phyloP scores from a whole-genome alignment of 78 protist genomes.

The Dictyostelium firmibasis region DNA sequence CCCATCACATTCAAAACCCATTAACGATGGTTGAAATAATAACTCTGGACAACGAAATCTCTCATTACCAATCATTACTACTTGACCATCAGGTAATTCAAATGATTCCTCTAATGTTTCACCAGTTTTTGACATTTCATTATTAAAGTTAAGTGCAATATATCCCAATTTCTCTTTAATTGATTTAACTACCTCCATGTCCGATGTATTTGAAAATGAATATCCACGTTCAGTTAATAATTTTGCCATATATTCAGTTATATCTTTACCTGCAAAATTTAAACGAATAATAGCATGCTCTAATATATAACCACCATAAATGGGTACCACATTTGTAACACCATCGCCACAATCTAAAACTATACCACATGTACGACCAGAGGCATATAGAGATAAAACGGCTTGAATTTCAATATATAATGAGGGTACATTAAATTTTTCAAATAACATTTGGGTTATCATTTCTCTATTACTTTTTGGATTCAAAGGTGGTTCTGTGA shows the following conservation, averaged over 20 bases:
- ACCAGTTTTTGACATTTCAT: background rate
- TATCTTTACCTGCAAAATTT: constrained; percentile 87
- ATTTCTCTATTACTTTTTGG: constrained; percentile 61
- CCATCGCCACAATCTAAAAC: constrained; percentile 99
- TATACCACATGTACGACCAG: constrained; percentile 94
- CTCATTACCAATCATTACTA: constrained; percentile 90
- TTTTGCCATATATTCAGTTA: constrained; percentile 94
- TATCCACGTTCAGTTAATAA: constrained; percentile 95
- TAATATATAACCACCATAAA: constrained; percentile 88
- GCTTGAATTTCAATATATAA: constrained; percentile 89
- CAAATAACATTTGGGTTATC: constrained; percentile 94
- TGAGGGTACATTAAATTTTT: constrained; percentile 96
- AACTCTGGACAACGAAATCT: constrained; percentile 92
- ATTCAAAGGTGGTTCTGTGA: constrained; percentile 27
- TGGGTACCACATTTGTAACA: constrained; percentile 95
- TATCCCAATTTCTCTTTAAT: constrained; percentile 76
- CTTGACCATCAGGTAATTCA: constrained; percentile 90
- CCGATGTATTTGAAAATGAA: constrained; percentile 93
- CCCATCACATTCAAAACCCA: constrained; percentile 93
- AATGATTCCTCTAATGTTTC: background rate
- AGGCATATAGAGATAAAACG: constrained; percentile 95
- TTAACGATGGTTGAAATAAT: constrained; percentile 92
- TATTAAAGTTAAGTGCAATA: constrained; percentile 53
- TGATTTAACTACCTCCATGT: constrained; percentile 80
- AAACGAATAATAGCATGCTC: constrained; percentile 90